phyloP scores from a whole-genome alignment of 495 filamentous ascomycete species.

The Penicillium lividum region DNA sequence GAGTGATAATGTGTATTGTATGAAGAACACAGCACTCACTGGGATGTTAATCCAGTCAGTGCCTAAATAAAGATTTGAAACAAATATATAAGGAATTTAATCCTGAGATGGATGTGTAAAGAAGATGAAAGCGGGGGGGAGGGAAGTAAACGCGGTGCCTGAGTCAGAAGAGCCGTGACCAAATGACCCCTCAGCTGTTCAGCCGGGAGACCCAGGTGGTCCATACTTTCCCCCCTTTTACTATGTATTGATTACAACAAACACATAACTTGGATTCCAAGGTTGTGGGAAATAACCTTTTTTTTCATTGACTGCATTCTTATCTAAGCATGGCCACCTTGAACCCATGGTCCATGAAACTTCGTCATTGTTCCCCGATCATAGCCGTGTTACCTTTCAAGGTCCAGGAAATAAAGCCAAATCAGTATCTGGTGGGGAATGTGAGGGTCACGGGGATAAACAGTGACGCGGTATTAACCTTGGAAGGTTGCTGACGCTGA shows the following conservation, averaged over 20 bases:
- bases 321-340: slow-evolving; percentile 18
- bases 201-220: neutral
- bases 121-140: slow-evolving; percentile 13
- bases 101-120: neutral
- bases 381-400: neutral
- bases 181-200: slow-evolving; percentile 1
- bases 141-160: slow-evolving; percentile 20
- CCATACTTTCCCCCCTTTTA: neutral
- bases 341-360: slow-evolving; percentile 14
- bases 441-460: slow-evolving; percentile 5
- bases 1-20: slow-evolving; percentile 17
- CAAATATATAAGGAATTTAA: neutral
- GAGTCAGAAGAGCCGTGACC: slow-evolving; percentile 22
- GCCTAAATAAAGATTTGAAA: slow-evolving; percentile 1
- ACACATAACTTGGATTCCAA: neutral
- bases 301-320: slow-evolving; percentile 5
- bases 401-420: neutral
- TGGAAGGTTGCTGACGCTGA: neutral
- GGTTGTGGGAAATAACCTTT: neutral
- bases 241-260: neutral
- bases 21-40: slow-evolving; percentile 17
- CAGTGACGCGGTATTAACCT: slow-evolving; percentile 8
- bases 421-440: neutral
- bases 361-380: neutral
- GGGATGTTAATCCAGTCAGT: slow-evolving; percentile 9